phyloP scores from a whole-genome alignment of 1,284 basidiomycete genomes.

The Irpex sp. region DNA sequence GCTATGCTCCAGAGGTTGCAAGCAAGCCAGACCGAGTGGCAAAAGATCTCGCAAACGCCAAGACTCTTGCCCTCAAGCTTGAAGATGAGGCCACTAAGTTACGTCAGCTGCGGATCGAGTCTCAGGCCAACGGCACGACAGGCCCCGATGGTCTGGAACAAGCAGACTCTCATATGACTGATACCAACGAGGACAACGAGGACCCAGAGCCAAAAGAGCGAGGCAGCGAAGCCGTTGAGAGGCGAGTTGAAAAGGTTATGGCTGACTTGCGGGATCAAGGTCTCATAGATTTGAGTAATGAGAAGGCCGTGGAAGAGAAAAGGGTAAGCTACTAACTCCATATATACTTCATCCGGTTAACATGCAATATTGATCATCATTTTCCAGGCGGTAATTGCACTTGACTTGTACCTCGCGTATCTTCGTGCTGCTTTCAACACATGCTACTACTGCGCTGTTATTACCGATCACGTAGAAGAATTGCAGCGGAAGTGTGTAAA shows the following conservation, averaged over 20 bases:
- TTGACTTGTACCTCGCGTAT: constrained; percentile 85
- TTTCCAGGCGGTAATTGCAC: constrained; percentile 60
- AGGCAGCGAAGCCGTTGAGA: constrained; percentile 68
- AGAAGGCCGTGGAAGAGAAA: constrained; percentile 59
- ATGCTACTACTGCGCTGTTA: constrained; percentile 94
- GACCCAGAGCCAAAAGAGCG: constrained; percentile 56
- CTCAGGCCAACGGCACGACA: constrained; percentile 17
- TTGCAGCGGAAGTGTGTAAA: constrained; percentile 90
- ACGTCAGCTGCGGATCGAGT: constrained; percentile 36
- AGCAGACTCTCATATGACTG: constrained; percentile 43
- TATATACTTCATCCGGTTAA: constrained; percentile 13
- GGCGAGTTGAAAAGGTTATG: constrained; percentile 71
- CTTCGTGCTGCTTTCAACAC: constrained; percentile 82
- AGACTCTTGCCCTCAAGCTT: constrained; percentile 63
- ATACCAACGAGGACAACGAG: constrained; percentile 43
- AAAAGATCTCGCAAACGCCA: constrained; percentile 76
- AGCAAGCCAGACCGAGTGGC: constrained; percentile 74
- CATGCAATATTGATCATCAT: constrained; percentile 2
- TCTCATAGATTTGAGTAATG: constrained; percentile 53
- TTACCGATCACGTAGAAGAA: constrained; percentile 90
- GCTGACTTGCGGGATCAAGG: constrained; percentile 63
- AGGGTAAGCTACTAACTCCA: constrained; percentile 44
- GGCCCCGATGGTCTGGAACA: constrained; percentile 25
- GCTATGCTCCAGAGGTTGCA: constrained; percentile 78
- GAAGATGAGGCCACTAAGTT: constrained; percentile 65